A percentile compares a stretch with the other conserved stretches of the same genome.
These are phyloP conservation scores for Candida ulmi DNA, from an alignment of 805 yeast species.

Conservation along the genomic window DNA sequence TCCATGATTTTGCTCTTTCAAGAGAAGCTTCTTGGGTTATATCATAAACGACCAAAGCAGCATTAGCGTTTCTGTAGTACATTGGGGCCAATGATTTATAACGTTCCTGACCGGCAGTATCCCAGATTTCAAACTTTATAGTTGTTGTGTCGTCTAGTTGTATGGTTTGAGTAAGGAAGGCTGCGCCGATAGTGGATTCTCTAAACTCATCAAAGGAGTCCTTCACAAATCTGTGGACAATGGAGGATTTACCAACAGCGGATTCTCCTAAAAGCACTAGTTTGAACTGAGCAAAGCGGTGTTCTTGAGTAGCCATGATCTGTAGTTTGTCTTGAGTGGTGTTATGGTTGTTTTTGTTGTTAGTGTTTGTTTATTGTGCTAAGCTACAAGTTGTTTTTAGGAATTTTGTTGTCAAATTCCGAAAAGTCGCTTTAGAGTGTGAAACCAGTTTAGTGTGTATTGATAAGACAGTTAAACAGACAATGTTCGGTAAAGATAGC, in stretches of 20 bases:
- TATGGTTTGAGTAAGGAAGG: constrained; percentile 67
- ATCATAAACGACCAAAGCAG: constrained; percentile 75
- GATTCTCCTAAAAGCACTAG: constrained; percentile 61
- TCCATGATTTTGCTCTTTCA: constrained; percentile 70
- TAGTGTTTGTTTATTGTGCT: neutral
- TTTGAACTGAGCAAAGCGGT: constrained; percentile 48
- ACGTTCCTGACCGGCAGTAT: constrained; percentile 82
- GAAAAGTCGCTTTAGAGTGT: no score
- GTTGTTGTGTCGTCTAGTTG: constrained; percentile 47
- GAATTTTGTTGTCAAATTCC: no score
- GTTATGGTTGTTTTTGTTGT: neutral
- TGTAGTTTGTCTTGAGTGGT: neutral
- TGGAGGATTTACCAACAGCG: constrained; percentile 65
- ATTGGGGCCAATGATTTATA: constrained; percentile 75
- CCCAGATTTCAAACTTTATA: constrained; percentile 79
- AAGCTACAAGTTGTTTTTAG: no score
- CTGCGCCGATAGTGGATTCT: constrained; percentile 84
- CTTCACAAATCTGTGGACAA: constrained; percentile 65
- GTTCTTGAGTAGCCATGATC: constrained; percentile 5
- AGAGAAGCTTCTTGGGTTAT: constrained; percentile 61
- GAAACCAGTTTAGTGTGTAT: no score
- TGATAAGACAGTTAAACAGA: no score
- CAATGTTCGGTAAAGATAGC: no score
- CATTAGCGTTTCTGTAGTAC: constrained; percentile 78
- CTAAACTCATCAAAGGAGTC: constrained; percentile 67